Base-by-base conservation (phyloP, 2,329 filamentous ascomycete species). In the Neobulgaria alba region DNA sequence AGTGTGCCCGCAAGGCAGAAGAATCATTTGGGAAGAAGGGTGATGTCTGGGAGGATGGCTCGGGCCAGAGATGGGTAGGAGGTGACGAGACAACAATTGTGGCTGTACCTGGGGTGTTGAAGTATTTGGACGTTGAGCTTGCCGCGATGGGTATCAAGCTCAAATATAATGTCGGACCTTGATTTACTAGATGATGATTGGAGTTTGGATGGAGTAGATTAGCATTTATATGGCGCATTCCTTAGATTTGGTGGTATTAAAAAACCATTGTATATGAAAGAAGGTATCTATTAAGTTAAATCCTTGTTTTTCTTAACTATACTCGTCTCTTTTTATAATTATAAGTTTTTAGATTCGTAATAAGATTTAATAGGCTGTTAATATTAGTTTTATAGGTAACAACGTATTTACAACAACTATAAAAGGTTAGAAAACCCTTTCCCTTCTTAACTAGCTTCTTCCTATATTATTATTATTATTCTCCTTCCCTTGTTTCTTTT, bases 141-240 rank as follows among this genome's bases (percentile, higher is more conserved):
- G 86, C 89, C 26, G 88, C 88, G 41, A 98, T 98, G 92, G 92
- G 92, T 39, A 82, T 98, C 39, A 83, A 88, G 66, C 77, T 98
- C 66, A 95, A 87, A 71, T 96, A 95, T 61, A 82, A 82, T 62
- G 83, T 96, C 52, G 73, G 52, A 10, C 57, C 56, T 29, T 55
- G 36, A 53, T 47, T 18, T 31, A 23, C 10, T 8, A 29, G 3
- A 23, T 23, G 12, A 4, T 29, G n/a, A 29, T 2, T 14, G 21
- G 12, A 16, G 12, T 14, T 31, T 29, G 23, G 21, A 18, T 12
- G 21, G n/a, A n/a, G n/a, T n/a, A n/a, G n/a, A n/a, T n/a, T 3
- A 12, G 36, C 18, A 37, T 31, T 20, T 12, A 41, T 20, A 15
- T 37, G 44, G 46, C 41, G 50, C 50, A 52, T 39, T 21, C 39